Base-by-base conservation (phyloP, 176 grass and related monocot species). In the Rhynchospora breviuscula region DNA sequence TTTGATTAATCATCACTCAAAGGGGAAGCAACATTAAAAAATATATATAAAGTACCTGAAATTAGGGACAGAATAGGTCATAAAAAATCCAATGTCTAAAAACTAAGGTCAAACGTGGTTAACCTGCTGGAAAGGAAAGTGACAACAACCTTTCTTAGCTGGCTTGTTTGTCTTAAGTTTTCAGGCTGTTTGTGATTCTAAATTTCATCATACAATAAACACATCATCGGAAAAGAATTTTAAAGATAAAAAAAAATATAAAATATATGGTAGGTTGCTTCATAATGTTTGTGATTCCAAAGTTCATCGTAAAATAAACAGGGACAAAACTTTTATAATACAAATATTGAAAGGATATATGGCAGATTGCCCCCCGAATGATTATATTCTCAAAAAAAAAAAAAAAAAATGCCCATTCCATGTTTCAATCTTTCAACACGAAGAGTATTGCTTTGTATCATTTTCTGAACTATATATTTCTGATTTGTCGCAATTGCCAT, bases 91-190 rank as follows among this genome's bases (percentile, higher is more conserved):
- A 11, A 79, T 60, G n/a, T 40, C 11, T 68, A 49, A 61, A 56
- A 79, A 61, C 54, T 59, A 74, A 79, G 77, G 77, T 79, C 77
- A 54, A 79, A 79, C 17, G 11, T 59, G 29, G 77, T 79, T 79
- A 79, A 79, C 77, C 77, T 79, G 44, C 23, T 79, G 25, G 54
- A 79, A 79, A 79, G 25, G 54, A 79, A 79, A 79, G 22, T 80
- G 57, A 63, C 78, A 60, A 25, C 59, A 35, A 12, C 74, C 17
- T 62, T 80, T 44, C 78, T 80, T 80, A 33, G 78, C 29, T 63
- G 78, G 31, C 33, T 52, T 58, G 26, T 62, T 80, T 80, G 33
- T 80, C 15, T 58, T 18, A n/a, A 62, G 26, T 60, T 21, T 60
- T 63, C 49, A 79, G 21, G 51, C 47, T 79, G 22, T 60, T 40